Evolutionary conservation across 768 basidiomycete genomes (phyloP).

Genomic region (Amanita rubescens): DNA sequence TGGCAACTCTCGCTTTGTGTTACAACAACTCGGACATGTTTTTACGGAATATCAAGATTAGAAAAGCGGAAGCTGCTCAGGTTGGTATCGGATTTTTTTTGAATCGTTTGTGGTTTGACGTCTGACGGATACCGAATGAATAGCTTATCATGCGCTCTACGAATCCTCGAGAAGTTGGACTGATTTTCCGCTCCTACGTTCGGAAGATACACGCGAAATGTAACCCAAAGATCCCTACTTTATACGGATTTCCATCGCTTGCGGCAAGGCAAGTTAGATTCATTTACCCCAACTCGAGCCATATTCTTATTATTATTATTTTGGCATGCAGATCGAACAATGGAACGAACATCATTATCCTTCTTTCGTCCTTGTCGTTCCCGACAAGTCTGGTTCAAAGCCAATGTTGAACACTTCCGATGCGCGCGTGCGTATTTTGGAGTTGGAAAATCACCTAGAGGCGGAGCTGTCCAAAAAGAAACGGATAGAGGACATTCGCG

Average conservation of each 20-base stretch:
- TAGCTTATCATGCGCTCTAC: slow-evolving; percentile 90
- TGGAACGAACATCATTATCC: slow-evolving; percentile 95
- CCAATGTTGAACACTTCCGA: slow-evolving; percentile 41
- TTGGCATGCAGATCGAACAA: slow-evolving; percentile 84
- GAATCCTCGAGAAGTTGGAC: slow-evolving; percentile 86
- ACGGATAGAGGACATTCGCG: slow-evolving; percentile 21
- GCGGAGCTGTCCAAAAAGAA: slow-evolving; percentile 24
- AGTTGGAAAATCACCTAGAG: slow-evolving; percentile 36
- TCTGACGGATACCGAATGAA: neutral
- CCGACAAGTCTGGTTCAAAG: slow-evolving; percentile 12
- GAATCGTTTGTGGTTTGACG: too few species aligned
- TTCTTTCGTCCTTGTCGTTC: slow-evolving; percentile 59
- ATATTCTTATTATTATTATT: slow-evolving; percentile 2
- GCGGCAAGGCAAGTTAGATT: slow-evolving; percentile 59
- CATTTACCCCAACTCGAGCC: slow-evolving; percentile 8
- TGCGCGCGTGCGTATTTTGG: slow-evolving; percentile 46
- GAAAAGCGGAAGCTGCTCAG: slow-evolving; percentile 81
- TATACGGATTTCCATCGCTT: slow-evolving; percentile 73
- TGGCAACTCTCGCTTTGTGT: slow-evolving; percentile 86
- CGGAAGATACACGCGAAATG: slow-evolving; percentile 80
- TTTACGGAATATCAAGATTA: slow-evolving; percentile 87
- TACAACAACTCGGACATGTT: slow-evolving; percentile 92
- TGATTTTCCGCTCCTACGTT: slow-evolving; percentile 79
- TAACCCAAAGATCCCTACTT: slow-evolving; percentile 77
- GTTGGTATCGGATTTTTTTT: too few species aligned